These are phyloP conservation scores for Mrakia blollopis DNA, from an alignment of 768 basidiomycete species.

Conservation along the genomic window DNA sequence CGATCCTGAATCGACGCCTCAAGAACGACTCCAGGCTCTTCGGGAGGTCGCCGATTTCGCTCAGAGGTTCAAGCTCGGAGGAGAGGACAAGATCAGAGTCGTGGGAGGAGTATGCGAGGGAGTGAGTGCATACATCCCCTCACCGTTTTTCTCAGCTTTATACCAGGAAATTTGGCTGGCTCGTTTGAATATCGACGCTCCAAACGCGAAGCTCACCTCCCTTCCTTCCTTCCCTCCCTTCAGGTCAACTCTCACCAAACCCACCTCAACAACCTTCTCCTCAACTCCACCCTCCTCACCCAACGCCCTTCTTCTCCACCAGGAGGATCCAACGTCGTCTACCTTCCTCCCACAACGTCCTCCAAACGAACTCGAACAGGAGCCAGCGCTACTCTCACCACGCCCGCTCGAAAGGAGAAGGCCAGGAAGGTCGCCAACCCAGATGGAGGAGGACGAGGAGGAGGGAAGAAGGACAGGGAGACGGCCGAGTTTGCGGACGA, in stretches of 20 bases:
- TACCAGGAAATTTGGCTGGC: neutral
- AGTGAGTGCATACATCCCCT: constrained; percentile 56
- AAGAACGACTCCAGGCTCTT: constrained; percentile 74
- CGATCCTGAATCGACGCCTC: constrained; percentile 47
- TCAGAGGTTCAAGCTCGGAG: constrained; percentile 79
- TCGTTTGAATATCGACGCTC: no score
- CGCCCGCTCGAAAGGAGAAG: constrained; percentile 9
- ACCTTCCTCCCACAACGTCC: constrained; percentile 33
- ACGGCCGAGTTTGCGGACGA: constrained; percentile 15
- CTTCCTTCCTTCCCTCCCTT: neutral
- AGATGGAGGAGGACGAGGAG: constrained; percentile 20
- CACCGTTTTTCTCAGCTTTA: neutral
- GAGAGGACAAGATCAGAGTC: constrained; percentile 96
- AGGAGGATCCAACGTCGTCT: constrained; percentile 33
- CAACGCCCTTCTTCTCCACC: constrained; percentile 33
- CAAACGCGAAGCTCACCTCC: neutral
- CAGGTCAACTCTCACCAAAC: constrained; percentile 45
- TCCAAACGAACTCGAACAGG: constrained; percentile 33
- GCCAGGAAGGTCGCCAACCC: constrained; percentile 19
- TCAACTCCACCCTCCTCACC: constrained; percentile 42
- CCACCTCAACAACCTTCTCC: constrained; percentile 42
- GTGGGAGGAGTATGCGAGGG: constrained; percentile 86
- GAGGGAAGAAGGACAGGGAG: neutral
- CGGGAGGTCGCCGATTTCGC: constrained; percentile 94
- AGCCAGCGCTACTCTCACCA: constrained; percentile 28